Conservation (phyloP, 768 basidiomycete genomes). For the Podaxis sp. region DNA sequence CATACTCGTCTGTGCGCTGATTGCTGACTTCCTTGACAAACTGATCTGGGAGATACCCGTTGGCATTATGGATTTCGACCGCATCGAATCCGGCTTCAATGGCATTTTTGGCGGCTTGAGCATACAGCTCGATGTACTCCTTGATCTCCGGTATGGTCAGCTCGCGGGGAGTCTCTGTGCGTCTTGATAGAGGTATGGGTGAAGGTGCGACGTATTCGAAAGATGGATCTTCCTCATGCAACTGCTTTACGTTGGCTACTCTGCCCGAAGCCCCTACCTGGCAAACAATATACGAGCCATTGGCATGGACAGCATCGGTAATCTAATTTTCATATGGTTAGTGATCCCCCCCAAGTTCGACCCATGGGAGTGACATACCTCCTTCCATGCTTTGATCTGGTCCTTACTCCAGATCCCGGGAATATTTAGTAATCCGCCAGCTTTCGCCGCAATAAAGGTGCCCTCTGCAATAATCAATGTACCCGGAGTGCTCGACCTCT, state of each 20-base stretch:
- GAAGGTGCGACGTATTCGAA: constrained; percentile 20
- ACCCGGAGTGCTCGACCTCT: constrained; percentile 42
- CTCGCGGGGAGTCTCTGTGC: constrained; percentile 18
- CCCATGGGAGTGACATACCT: constrained; percentile 22
- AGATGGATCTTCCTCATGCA: background rate
- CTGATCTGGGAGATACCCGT: constrained; percentile 53
- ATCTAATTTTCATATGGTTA: constrained; percentile 31
- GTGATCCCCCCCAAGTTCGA: background rate
- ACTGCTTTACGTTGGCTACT: constrained; percentile 19
- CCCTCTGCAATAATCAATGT: constrained; percentile 57
- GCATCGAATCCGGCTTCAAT: constrained; percentile 66
- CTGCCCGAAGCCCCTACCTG: constrained; percentile 59
- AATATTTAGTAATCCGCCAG: constrained; percentile 43
- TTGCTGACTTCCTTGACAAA: constrained; percentile 51
- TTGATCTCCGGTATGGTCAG: constrained; percentile 44
- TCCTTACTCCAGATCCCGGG: constrained; percentile 65
- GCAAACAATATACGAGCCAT: constrained; percentile 38
- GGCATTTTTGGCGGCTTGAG: constrained; percentile 50
- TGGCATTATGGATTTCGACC: constrained; percentile 38
- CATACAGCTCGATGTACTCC: constrained; percentile 47
- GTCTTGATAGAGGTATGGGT: background rate
- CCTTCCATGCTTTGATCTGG: constrained; percentile 56
- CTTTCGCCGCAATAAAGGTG: constrained; percentile 44
- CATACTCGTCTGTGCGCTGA: constrained; percentile 46
- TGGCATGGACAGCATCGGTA: constrained; percentile 34